phyloP scores from a whole-genome alignment of 2,329 filamentous ascomycete genomes.

The Pseudocercospora fijiensis region DNA sequence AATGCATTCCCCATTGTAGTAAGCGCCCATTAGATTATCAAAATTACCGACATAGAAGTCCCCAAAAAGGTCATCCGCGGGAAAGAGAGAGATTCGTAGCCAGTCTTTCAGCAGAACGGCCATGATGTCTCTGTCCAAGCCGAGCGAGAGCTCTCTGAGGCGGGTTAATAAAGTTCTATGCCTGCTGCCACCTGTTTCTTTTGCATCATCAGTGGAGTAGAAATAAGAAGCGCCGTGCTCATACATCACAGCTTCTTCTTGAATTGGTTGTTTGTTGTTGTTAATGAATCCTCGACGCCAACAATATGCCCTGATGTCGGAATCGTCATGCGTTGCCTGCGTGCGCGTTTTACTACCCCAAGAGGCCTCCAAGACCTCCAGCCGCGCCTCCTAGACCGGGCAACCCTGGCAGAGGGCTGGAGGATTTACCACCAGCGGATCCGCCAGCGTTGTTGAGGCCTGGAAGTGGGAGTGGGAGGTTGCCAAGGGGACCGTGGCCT shows the following conservation, averaged over 20 bases:
- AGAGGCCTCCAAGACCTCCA: neutral
- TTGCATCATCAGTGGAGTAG: neutral
- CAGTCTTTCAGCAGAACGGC: too few species aligned
- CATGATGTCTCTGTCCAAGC: neutral
- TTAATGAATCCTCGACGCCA: too few species aligned
- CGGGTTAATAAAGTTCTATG: too few species aligned
- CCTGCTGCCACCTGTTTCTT: neutral
- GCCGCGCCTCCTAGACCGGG: too few species aligned
- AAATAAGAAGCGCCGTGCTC: neutral
- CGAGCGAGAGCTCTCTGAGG: too few species aligned
- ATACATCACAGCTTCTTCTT: neutral
- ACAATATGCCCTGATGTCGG: neutral
- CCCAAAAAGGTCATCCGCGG: neutral
- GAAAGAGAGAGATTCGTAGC: neutral
- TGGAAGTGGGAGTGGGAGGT: too few species aligned
- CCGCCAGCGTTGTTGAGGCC: neutral
- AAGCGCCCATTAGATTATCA: conserved; percentile 5
- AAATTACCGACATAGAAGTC: conserved; percentile 5
- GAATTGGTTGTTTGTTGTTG: too few species aligned
- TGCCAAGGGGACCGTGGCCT: too few species aligned
- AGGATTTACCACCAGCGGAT: neutral
- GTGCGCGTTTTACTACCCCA: neutral
- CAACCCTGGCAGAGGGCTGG: too few species aligned
- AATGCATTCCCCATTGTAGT: neutral
- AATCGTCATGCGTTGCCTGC: neutral